Evolutionary conservation across 441 rosid genomes (phyloP).

Genomic region (Euphorbia celastroides): DNA sequence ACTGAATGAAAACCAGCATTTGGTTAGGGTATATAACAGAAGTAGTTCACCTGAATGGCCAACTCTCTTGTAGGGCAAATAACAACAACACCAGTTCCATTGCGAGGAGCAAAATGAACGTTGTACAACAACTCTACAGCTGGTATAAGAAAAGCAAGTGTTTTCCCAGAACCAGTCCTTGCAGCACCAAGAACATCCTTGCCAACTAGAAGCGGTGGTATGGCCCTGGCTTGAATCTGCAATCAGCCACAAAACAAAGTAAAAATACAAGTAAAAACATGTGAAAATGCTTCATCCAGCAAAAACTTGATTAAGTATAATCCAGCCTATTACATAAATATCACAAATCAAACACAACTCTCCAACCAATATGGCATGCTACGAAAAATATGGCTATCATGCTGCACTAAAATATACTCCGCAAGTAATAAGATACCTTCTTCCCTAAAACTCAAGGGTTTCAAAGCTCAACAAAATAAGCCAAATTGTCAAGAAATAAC

Average conservation of each 20-base stretch:
- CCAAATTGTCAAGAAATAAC: not conserved
- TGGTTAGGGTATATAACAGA: not conserved
- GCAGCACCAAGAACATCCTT: slow-evolving; percentile 97
- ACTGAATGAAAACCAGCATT: not conserved
- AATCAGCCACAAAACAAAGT: slow-evolving; percentile 1
- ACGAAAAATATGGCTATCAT: not conserved
- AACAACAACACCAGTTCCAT: slow-evolving; percentile 81
- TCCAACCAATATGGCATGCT: not conserved
- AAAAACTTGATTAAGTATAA: too few relatives aligned
- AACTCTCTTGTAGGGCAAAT: slow-evolving; percentile 98
- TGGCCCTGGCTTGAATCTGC: slow-evolving; percentile 87
- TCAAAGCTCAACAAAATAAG: not conserved
- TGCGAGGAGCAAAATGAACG: slow-evolving; percentile 58
- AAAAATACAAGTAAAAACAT: slow-evolving; percentile 1
- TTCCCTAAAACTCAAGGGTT: not conserved
- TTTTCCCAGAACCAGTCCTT: slow-evolving; percentile 96
- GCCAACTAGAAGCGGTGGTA: slow-evolving; percentile 68
- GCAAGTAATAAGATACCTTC: too few relatives aligned
- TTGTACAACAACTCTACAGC: slow-evolving; percentile 79
- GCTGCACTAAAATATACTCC: too few relatives aligned
- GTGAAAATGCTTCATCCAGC: not conserved
- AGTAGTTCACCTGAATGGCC: slow-evolving; percentile 72
- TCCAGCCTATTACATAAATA: not conserved
- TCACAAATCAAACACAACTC: not conserved
- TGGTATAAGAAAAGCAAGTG: slow-evolving; percentile 88